These are phyloP conservation scores for Diddensiella transvaalensis DNA, from an alignment of 805 yeast genomes.

Conservation along the genomic window DNA sequence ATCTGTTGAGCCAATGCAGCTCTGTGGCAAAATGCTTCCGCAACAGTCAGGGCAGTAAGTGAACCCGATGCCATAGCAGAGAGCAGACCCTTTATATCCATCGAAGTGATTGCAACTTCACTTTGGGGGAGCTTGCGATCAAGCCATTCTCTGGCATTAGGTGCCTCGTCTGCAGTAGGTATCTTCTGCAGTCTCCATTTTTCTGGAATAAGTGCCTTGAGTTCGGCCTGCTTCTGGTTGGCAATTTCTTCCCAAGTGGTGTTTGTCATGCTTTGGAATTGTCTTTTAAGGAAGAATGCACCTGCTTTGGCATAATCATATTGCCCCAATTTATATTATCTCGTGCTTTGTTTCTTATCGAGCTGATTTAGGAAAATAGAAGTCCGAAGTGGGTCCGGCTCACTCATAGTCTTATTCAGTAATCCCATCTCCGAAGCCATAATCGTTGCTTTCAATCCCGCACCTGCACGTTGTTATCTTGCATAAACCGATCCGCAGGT, in stretches of 20 bases:
- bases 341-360: too few relatives aligned
- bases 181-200: constrained; percentile 10
- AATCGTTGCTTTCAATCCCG: background rate
- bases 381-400: too few relatives aligned
- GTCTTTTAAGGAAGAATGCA: too few relatives aligned
- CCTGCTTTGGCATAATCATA: too few relatives aligned
- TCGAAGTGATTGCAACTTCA: constrained; percentile 7
- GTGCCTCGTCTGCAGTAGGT: background rate
- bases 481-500: too few relatives aligned
- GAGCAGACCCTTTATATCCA: constrained; percentile 16
- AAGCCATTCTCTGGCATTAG: background rate
- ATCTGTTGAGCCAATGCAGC: constrained; percentile 58
- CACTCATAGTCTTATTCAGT: background rate
- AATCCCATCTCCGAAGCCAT: background rate
- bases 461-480: background rate
- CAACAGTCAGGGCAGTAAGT: constrained; percentile 35
- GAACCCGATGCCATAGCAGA: constrained; percentile 4
- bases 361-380: too few relatives aligned
- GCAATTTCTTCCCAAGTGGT: constrained; percentile 2
- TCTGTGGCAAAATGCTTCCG: constrained; percentile 54
- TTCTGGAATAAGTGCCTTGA: constrained; percentile 5
- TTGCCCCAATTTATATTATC: too few relatives aligned
- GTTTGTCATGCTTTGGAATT: background rate
- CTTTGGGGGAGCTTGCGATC: constrained; percentile 1
- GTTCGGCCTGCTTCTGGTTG: background rate